Evolutionary conservation across 2,329 filamentous ascomycete genomes (phyloP), one percentile per base, ranked within the genome.

Genomic region (Monilinia fructicola): DNA sequence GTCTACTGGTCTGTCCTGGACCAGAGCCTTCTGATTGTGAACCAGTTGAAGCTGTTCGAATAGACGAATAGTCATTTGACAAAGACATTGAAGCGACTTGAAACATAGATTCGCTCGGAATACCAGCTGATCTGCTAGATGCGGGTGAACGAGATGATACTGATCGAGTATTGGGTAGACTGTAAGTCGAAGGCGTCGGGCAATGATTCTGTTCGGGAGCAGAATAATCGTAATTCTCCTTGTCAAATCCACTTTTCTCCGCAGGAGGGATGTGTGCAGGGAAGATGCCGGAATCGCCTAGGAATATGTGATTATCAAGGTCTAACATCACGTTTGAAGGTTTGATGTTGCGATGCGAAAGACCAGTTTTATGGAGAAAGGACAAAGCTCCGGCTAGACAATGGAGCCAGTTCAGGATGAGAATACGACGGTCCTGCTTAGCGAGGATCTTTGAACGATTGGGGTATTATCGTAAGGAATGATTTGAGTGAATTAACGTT

Each of bases 371-470:
- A 74, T 93, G 90, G 2, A 93, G 78, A 69, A 84, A 90, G 64
- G 87, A 85, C 21, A 92, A 74, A 1, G 89, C 87, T 74, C 91
- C 88, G 5, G 52, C 82, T 4, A 93, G 81, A 74, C 90, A 93
- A 73, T 90, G 86, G 73, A 92, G 85, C 90, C 90, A 93, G 75
- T 90, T 88, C 74, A 91, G 80, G 6, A 92, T 76, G 21, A 89
- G 78, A 55, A 81, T 79, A 44, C 87, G 82, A 35, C 88, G 82
- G 52, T 85, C 82, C 61, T 81, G 79, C 74, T 90, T 90, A 4
- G 84, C 73, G 14, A 91, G 76, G 63, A 83, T 84, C 72, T 89
- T 89, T 88, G 75, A 89, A 83, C 28, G 84, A 83, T 28, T 83
- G 79, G 2, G 89, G 87, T 6, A 84, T 85, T 62, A 85, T 85